Evolutionary conservation across 257 asterid genomes (phyloP).

Genomic region (Solanum ossicruentum): DNA sequence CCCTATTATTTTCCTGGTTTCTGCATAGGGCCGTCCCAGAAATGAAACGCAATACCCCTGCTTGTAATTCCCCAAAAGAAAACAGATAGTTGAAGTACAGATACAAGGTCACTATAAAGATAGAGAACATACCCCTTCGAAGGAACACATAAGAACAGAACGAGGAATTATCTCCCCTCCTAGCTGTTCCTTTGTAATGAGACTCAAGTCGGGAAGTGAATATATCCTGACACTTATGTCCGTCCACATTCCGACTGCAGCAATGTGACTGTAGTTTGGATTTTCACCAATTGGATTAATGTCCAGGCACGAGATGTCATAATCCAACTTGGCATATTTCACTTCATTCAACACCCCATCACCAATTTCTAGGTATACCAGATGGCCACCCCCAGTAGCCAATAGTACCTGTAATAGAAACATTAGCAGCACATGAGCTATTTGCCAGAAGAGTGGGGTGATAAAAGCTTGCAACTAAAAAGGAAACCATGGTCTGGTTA

Average conservation of each 20-base stretch:
- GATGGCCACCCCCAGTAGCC: constrained; percentile 97
- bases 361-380: constrained; percentile 92
- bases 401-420: constrained; percentile 53
- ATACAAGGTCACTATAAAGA: neutral
- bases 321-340: constrained; percentile 65
- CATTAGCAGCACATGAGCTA: neutral
- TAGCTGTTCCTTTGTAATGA: constrained; percentile 70
- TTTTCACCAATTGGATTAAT: constrained; percentile 84
- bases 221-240: constrained; percentile 64
- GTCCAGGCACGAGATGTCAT: constrained; percentile 94
- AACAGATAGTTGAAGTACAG: neutral
- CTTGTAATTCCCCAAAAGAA: neutral
- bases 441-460: neutral
- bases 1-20: neutral
- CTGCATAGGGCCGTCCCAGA: neutral
- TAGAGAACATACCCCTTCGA: constrained; percentile 75
- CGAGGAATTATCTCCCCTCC: constrained; percentile 99
- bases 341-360: constrained; percentile 71
- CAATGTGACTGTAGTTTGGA: constrained; percentile 68
- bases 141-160: constrained; percentile 84
- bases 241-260: constrained; percentile 99
- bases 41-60: neutral
- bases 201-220: constrained; percentile 88
- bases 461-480: neutral
- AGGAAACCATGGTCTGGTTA: neutral